Evolutionary conservation across 257 asterid species (phyloP).

Genomic region (Salvia splendens): DNA sequence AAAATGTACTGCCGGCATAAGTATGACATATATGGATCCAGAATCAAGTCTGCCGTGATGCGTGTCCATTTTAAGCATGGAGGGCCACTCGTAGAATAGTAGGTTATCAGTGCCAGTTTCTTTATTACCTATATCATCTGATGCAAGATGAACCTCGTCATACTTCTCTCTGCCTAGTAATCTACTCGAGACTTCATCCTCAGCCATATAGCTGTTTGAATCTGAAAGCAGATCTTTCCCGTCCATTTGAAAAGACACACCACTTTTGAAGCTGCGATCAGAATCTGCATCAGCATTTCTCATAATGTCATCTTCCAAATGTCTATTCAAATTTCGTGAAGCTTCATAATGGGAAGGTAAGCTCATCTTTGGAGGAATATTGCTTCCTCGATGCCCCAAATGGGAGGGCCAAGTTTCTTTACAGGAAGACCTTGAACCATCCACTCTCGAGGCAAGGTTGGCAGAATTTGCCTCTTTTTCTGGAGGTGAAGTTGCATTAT

Average conservation of each 20-base stretch:
- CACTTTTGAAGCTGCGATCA: slow-evolving; percentile 34
- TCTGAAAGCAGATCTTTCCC: slow-evolving; percentile 45
- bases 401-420: slow-evolving; percentile 41
- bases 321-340: slow-evolving; percentile 43
- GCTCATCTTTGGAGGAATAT: slow-evolving; percentile 46
- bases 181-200: slow-evolving; percentile 37
- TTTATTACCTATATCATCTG: slow-evolving; percentile 28
- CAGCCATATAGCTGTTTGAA: slow-evolving; percentile 32
- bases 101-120: slow-evolving; percentile 33
- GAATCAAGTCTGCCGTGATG: slow-evolving; percentile 44
- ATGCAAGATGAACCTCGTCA: slow-evolving; percentile 28
- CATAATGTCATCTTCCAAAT: slow-evolving; percentile 45
- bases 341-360: slow-evolving; percentile 51
- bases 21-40: slow-evolving; percentile 44
- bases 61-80: slow-evolving; percentile 42
- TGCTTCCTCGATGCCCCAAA: slow-evolving; percentile 53
- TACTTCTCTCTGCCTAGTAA: slow-evolving; percentile 33
- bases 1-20: slow-evolving; percentile 33
- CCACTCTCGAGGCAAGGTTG: slow-evolving; percentile 29
- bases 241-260: slow-evolving; percentile 37
- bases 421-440: slow-evolving; percentile 36
- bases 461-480: slow-evolving; percentile 40
- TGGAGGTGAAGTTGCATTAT: slow-evolving; percentile 35
- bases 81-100: slow-evolving; percentile 54
- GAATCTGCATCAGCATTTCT: slow-evolving; percentile 27